These are phyloP conservation scores for Clathrospora elynae DNA, from an alignment of 2,329 filamentous ascomycete genomes.

Conservation along the genomic window DNA sequence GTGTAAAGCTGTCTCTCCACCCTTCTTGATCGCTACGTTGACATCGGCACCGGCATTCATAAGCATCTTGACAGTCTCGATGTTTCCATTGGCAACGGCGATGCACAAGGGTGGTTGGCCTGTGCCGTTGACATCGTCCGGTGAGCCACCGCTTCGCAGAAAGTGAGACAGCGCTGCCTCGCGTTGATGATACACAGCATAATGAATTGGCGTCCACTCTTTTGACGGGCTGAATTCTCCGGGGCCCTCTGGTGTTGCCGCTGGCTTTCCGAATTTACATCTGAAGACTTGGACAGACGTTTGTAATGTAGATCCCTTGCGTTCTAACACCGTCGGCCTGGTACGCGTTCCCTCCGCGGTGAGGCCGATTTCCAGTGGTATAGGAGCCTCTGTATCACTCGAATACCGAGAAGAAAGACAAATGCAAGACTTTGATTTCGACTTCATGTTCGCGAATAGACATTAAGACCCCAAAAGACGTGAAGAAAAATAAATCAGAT, in stretches of 20 bases:
- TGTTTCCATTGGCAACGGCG: conserved; percentile 35
- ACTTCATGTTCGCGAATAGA: conserved; percentile 9
- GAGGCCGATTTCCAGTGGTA: conserved; percentile 21
- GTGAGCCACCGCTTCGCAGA: conserved; percentile 32
- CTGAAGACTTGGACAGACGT: conserved; percentile 40
- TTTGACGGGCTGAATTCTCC: conserved; percentile 28
- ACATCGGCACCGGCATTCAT: conserved; percentile 36
- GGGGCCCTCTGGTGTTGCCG: conserved; percentile 7
- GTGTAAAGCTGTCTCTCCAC: conserved; percentile 41
- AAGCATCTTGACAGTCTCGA: conserved; percentile 32
- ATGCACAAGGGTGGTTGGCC: conserved; percentile 37
- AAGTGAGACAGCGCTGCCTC: conserved; percentile 42
- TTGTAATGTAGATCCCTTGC: conserved; percentile 36
- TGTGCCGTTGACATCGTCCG: conserved; percentile 29
- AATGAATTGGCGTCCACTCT: conserved; percentile 39
- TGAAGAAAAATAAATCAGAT: conserved; percentile 1
- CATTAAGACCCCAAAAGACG: conserved; percentile 9
- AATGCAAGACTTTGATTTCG: conserved; percentile 29
- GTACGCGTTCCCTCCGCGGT: conserved; percentile 16
- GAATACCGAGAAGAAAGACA: conserved; percentile 22
- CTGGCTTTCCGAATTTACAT: conserved; percentile 37
- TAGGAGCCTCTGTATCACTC: conserved; percentile 22
- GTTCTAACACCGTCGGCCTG: conserved; percentile 13
- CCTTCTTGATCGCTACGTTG: conserved; percentile 23
- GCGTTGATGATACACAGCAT: conserved; percentile 39